Base-by-base conservation (phyloP, 2,329 filamentous ascomycete genomes). In the Sordariomycetes sp. region DNA sequence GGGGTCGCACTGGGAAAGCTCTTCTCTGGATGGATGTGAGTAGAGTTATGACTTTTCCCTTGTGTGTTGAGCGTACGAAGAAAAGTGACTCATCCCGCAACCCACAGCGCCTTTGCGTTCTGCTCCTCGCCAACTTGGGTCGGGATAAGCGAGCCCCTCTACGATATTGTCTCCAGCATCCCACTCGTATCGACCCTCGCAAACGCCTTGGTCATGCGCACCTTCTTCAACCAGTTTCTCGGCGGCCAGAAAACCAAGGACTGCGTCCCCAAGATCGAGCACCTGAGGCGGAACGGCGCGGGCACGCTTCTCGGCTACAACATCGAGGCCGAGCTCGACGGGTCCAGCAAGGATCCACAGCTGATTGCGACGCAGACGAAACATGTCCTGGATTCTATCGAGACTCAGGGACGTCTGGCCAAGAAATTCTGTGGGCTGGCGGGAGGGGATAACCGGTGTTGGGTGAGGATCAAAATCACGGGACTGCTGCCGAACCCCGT, bases 41-140 rank as follows among this genome's bases (percentile, higher is more conserved):
- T n/a, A n/a, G n/a, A n/a, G n/a, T n/a, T n/a, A n/a, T n/a, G n/a
- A n/a, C n/a, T n/a, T n/a, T n/a, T n/a, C n/a, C n/a, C n/a, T n/a
- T n/a, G n/a, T n/a, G n/a, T n/a, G n/a, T n/a, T n/a, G n/a, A n/a
- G n/a, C n/a, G n/a, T n/a, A n/a, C n/a, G n/a, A n/a, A 32, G 28
- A 32, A 32, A 32, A 32, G 4, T 32, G 8, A 32, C n/a, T 32
- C 28, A 4, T 32, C 8, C 4, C 28, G 28, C 4, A 32, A 25
- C 2, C 2, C 14, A 59, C 4, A 63, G 60, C 4, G 60, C 62
- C 20, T 63, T 64, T 43, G 59, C 62, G 35, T 63, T 64, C 55
- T 64, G 63, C 53, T 64, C 63, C 28, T 64, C 61, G 10, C 62
- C 62, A 25, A 59, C 59, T 22, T 64, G 61, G 61, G 61, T 64